Evolutionary conservation across 2,329 filamentous ascomycete species (phyloP).

Genomic region (Colletotrichum sp.): DNA sequence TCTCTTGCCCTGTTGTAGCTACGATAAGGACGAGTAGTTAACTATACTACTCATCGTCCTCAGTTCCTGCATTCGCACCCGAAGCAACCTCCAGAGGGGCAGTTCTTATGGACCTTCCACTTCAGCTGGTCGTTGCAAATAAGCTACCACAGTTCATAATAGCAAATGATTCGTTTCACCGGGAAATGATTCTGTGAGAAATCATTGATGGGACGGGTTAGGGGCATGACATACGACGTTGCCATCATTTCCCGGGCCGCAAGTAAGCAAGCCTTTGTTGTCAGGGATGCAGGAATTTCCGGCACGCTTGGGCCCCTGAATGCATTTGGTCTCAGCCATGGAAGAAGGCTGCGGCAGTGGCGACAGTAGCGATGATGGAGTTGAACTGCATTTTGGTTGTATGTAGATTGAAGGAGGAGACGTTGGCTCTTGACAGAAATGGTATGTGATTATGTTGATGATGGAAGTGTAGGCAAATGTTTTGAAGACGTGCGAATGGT

Average conservation of each 20-base stretch:
- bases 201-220: background rate
- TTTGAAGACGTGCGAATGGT: background rate
- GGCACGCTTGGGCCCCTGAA: background rate
- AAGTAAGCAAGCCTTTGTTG: background rate
- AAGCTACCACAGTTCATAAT: background rate
- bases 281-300: background rate
- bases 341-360: background rate
- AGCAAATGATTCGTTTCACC: background rate
- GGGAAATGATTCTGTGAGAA: background rate
- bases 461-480: background rate
- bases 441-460: background rate
- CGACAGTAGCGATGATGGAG: background rate
- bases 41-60: background rate
- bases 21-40: background rate
- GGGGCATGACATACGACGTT: background rate
- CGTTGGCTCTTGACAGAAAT: background rate
- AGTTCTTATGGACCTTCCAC: background rate
- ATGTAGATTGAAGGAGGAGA: background rate
- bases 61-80: background rate
- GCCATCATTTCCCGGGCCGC: background rate
- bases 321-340: background rate
- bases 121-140: background rate
- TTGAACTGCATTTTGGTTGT: background rate
- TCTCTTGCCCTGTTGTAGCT: background rate
- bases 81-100: background rate